Evolutionary conservation across 2,329 filamentous ascomycete genomes (phyloP), one percentile per base, ranked within the genome.

Genomic region (Diplodia seriata): DNA sequence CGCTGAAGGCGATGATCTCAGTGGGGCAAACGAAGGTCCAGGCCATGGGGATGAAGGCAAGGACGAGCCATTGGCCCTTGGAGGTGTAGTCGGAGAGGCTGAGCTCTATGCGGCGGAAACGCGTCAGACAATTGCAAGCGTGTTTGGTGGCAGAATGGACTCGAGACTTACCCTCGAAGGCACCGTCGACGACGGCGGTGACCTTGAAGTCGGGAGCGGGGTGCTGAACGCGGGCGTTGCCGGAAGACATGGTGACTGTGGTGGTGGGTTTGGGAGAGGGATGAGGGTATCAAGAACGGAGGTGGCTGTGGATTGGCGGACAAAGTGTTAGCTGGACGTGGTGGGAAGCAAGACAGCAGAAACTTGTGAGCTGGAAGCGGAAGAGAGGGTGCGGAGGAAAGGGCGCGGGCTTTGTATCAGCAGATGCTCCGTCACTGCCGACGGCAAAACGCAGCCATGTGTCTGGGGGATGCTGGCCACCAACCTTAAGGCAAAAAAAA

Each of bases 1-100:
- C 85, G 77, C 85, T 87, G 81, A 86, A 90, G 74, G 87, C 86
- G 74, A 88, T 85, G 79, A 90, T 89, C 79, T 90, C 86, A 75
- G 86, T 87, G 33, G 86, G 86, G 81, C 87, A 90, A 75, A 90
- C 87, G 72, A 89, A 90, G 72, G 87, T 89, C 84, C 88, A 90
- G 73, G 89, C 87, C 80, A 89, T 87, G 68, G 88, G 88, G 77
- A 89, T 87, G 82, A 90, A 90, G 71, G 87, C 85, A 40, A 90
- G 86, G 73, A 89, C 82, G 69, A 89, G 84, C 88, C 88, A 85
- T 80, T 84, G 81, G 69, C 82, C 81, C 71, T 75, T 79, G 54
- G 75, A 74, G 36, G 76, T 78, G 74, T 80, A 83, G 71, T 75
- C 70, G 33, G 75, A 76, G 56, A 80, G 74, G 73, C 74, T 77